These are phyloP conservation scores for Plenodomus tracheiphilus DNA, from an alignment of 2,329 filamentous ascomycete genomes.

Conservation along the genomic window DNA sequence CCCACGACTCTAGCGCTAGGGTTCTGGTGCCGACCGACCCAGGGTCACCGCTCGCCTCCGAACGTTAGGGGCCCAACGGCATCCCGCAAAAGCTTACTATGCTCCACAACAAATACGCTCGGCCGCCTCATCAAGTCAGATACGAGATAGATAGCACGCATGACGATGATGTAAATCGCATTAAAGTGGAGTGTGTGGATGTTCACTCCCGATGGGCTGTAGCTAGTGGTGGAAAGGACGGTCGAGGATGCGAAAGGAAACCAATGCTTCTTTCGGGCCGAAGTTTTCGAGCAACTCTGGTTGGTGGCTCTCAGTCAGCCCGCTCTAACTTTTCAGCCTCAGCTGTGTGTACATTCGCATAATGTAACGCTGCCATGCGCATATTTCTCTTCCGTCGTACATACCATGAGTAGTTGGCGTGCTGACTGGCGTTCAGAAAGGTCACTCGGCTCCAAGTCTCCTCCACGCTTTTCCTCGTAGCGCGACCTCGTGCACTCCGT, in stretches of 20 bases:
- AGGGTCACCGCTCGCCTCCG: slow-evolving; percentile 1
- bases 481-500: slow-evolving; percentile 1
- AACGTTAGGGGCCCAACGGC: slow-evolving; percentile 3
- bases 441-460: not conserved
- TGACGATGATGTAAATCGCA: not conserved
- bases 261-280: not conserved
- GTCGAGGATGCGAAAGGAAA: not conserved
- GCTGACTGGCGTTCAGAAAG: not conserved
- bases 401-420: not conserved
- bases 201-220: not conserved
- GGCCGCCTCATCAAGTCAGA: not conserved
- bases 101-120: not conserved
- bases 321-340: not conserved
- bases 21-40: not conserved
- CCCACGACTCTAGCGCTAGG: not conserved
- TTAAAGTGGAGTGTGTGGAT: not conserved
- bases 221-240: not conserved
- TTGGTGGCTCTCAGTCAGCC: not conserved
- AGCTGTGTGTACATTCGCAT: not conserved
- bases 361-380: slow-evolving; percentile 5
- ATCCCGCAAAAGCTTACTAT: not conserved
- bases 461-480: not conserved
- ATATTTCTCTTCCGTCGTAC: not conserved
- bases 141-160: not conserved
- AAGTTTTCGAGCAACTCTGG: not conserved